Evolutionary conservation across 768 basidiomycete species (phyloP).

Genomic region (Pluteus cervinus): DNA sequence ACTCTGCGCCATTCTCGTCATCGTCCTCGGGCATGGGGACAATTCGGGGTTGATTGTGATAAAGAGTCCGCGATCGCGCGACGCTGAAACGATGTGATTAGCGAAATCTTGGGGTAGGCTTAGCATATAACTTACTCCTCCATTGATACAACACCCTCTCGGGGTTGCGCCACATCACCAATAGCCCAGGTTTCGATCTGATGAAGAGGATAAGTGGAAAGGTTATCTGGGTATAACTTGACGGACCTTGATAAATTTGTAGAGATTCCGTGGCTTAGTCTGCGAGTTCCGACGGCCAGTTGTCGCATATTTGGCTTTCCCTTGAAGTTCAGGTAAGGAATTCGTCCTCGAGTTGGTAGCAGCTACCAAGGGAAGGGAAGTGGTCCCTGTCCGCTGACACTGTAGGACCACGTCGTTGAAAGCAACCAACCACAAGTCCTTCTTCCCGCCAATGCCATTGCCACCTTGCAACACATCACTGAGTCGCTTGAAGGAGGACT

Average conservation of each 20-base stretch:
- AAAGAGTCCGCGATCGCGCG: constrained; percentile 62
- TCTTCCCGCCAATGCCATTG: constrained; percentile 58
- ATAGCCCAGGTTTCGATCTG: constrained; percentile 89
- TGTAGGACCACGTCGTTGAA: constrained; percentile 95
- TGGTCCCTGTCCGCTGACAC: constrained; percentile 87
- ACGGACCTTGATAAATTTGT: constrained; percentile 84
- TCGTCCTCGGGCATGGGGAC: constrained; percentile 66
- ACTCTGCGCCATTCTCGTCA: constrained; percentile 51
- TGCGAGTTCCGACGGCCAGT: constrained; percentile 71
- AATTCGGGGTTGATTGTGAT: constrained; percentile 57
- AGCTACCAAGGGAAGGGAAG: constrained; percentile 72
- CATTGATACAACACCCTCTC: constrained; percentile 82
- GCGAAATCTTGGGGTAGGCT: constrained; percentile 3
- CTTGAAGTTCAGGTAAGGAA: constrained; percentile 79
- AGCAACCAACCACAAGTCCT: constrained; percentile 90
- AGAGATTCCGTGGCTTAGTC: constrained; percentile 83
- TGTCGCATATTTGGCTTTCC: constrained; percentile 80
- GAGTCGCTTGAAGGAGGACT: constrained; percentile 82
- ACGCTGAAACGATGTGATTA: constrained; percentile 38
- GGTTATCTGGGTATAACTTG: constrained; percentile 1
- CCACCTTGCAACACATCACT: constrained; percentile 75
- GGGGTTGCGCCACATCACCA: constrained; percentile 66
- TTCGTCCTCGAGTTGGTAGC: constrained; percentile 62
- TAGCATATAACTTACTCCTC: constrained; percentile 62
- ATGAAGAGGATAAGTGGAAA: constrained; percentile 6